phyloP scores from a whole-genome alignment of 495 filamentous ascomycete genomes.

The Hyaloscypha variabilis region DNA sequence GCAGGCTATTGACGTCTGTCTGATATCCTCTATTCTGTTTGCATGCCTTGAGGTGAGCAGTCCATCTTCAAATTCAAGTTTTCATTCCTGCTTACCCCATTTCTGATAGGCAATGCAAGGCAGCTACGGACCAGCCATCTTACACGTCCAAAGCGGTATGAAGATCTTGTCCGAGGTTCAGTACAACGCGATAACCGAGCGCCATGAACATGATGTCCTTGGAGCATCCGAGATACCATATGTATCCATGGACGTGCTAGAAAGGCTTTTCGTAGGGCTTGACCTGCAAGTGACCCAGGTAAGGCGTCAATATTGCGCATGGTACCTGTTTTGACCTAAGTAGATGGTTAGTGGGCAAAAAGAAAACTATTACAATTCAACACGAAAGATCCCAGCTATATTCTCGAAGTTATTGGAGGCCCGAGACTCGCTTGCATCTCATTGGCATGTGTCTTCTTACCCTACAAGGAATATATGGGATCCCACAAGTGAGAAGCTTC shows the following conservation, averaged over 20 bases:
- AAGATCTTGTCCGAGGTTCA: conserved; percentile 35
- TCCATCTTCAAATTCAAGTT: not conserved
- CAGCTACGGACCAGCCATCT: conserved; percentile 39
- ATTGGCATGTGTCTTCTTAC: conserved; percentile 3
- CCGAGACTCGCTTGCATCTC: conserved; percentile 11
- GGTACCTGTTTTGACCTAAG: not conserved
- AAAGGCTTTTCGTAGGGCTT: conserved; percentile 19
- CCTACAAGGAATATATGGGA: not conserved
- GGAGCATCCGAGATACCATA: conserved; percentile 1
- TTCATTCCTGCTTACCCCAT: not conserved
- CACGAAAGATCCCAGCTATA: not conserved
- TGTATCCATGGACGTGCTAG: conserved; percentile 17
- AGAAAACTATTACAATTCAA: not conserved
- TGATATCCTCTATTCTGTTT: conserved; percentile 26
- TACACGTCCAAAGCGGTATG: conserved; percentile 50
- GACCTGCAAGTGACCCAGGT: conserved; percentile 19
- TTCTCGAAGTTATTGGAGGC: conserved; percentile 17
- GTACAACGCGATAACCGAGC: conserved; percentile 14
- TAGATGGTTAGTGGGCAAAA: conserved; percentile 22
- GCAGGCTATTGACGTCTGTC: conserved; percentile 18
- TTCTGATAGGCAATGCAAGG: conserved; percentile 41
- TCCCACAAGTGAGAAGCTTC: not conserved
- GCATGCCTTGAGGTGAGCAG: conserved; percentile 33
- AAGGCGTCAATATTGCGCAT: conserved; percentile 6
- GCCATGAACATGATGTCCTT: conserved; percentile 5